These are phyloP conservation scores for Hypoxylon rubiginosum DNA, from an alignment of 2,329 filamentous ascomycete species.

Conservation along the genomic window DNA sequence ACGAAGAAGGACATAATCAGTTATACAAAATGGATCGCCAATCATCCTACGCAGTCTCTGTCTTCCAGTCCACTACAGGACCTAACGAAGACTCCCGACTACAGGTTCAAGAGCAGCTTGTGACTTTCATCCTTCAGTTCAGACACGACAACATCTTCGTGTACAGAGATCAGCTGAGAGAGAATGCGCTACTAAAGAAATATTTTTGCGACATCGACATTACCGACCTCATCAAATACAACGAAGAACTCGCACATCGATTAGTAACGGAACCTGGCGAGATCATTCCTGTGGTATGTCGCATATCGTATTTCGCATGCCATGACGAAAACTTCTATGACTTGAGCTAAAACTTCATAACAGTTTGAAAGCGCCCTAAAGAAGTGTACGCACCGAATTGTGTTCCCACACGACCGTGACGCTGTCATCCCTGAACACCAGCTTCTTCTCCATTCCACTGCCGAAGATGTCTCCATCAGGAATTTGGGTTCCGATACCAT, in stretches of 20 bases:
- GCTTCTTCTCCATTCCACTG: conserved; percentile 92
- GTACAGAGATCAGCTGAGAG: conserved; percentile 96
- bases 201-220: conserved; percentile 98
- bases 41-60: conserved; percentile 86
- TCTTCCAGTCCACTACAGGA: conserved; percentile 77
- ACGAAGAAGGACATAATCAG: conserved; percentile 5
- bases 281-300: conserved; percentile 87
- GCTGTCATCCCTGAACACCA: conserved; percentile 89
- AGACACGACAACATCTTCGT: conserved; percentile 94
- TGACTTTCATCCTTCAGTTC: conserved; percentile 94
- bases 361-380: conserved; percentile 93
- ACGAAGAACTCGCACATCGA: conserved; percentile 92
- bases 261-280: conserved; percentile 91
- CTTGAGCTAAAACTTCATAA: conserved; percentile 24
- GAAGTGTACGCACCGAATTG: conserved; percentile 92
- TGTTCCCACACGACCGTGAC: conserved; percentile 80
- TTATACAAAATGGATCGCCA: conserved; percentile 80
- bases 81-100: conserved; percentile 77
- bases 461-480: conserved; percentile 91
- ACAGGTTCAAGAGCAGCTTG: conserved; percentile 82
- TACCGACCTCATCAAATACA: conserved; percentile 94
- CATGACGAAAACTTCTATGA: background rate
- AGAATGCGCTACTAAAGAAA: conserved; percentile 93
- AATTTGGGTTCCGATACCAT: conserved; percentile 94
- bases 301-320: background rate